Conservation (phyloP, 257 asterid genomes). For the Gentiana straminea region DNA sequence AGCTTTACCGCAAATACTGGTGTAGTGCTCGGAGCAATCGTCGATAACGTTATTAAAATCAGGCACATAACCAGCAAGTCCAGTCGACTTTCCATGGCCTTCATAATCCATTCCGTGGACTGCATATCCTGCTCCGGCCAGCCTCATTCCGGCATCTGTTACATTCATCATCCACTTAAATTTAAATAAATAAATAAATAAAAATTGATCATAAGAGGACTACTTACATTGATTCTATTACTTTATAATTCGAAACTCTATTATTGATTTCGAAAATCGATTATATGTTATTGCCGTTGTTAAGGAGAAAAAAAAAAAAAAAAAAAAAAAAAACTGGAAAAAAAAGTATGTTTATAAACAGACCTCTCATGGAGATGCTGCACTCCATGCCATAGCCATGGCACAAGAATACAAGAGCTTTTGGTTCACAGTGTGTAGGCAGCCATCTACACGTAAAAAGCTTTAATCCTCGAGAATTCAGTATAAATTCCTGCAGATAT, state of each 20-base stretch:
- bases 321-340: not conserved
- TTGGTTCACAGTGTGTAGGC: conserved; percentile 50
- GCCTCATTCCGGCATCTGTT: conserved; percentile 33
- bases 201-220: too few species aligned
- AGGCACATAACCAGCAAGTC: conserved; percentile 33
- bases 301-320: too few species aligned
- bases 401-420: conserved; percentile 57
- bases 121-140: conserved; percentile 46
- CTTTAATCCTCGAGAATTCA: conserved; percentile 50
- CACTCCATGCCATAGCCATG: conserved; percentile 65
- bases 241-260: too few species aligned
- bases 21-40: conserved; percentile 44
- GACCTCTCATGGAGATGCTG: conserved; percentile 51
- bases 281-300: too few species aligned
- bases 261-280: too few species aligned
- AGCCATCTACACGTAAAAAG: conserved; percentile 74
- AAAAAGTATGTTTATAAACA: too few species aligned
- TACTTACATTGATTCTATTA: too few species aligned
- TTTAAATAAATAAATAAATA: not conserved
- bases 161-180: not conserved
- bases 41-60: conserved; percentile 36
- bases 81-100: conserved; percentile 68
- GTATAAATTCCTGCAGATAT: conserved; percentile 36
- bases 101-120: conserved; percentile 54
- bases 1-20: conserved; percentile 31